These are phyloP conservation scores for Peniophora sp. DNA, from an alignment of 1,284 basidiomycete genomes.

Conservation along the genomic window DNA sequence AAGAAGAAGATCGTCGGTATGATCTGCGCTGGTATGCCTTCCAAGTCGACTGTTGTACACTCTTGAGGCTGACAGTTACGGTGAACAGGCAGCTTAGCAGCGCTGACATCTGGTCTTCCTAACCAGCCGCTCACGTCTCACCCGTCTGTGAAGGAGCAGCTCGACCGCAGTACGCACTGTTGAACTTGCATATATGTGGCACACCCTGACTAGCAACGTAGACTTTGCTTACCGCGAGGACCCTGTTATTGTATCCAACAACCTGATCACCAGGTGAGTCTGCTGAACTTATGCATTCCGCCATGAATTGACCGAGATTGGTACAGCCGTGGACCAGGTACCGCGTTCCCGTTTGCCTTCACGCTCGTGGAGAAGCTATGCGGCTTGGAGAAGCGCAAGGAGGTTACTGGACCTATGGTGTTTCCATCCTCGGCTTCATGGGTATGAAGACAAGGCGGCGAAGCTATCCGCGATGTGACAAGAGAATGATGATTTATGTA, in stretches of 20 bases:
- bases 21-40: conserved; percentile 68
- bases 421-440: conserved; percentile 37
- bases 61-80: background rate
- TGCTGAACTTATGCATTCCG: background rate
- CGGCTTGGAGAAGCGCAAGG: conserved; percentile 57
- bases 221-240: conserved; percentile 76
- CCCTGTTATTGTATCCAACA: conserved; percentile 68
- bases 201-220: conserved; percentile 19
- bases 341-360: conserved; percentile 71
- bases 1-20: conserved; percentile 64
- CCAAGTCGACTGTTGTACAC: no score
- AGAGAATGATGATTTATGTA: no score
- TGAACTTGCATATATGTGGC: background rate
- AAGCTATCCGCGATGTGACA: no score
- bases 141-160: conserved; percentile 60
- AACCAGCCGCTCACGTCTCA: conserved; percentile 72
- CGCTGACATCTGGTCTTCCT: conserved; percentile 55
- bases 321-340: conserved; percentile 36
- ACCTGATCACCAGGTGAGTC: conserved; percentile 68
- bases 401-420: conserved; percentile 71
- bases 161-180: conserved; percentile 45
- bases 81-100: conserved; percentile 56
- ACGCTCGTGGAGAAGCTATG: conserved; percentile 63
- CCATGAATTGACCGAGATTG: background rate
- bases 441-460: no score